These are phyloP conservation scores for Peterozyma toletana DNA, from an alignment of 805 yeast species.

Conservation along the genomic window DNA sequence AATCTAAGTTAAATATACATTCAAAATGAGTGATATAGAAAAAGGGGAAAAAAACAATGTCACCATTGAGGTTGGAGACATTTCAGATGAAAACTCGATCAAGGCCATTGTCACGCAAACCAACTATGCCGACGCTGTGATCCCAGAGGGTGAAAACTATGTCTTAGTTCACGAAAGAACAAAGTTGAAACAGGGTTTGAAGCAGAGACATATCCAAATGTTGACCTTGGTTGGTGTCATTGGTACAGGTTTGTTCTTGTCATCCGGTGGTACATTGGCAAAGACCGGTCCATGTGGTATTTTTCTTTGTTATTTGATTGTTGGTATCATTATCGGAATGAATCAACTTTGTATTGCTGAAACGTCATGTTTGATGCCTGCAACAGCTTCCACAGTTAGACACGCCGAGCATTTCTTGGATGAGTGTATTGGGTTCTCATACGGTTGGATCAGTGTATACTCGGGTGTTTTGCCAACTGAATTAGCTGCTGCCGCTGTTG, in stretches of 20 bases:
- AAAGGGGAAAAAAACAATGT: constrained; percentile 6
- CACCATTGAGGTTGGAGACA: constrained; percentile 5
- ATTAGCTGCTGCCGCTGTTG: constrained; percentile 40
- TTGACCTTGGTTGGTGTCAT: constrained; percentile 34
- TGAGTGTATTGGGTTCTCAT: constrained; percentile 27
- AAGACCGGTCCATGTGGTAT: constrained; percentile 28
- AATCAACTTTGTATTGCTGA: constrained; percentile 27
- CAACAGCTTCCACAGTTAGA: constrained; percentile 28
- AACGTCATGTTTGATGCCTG: constrained; percentile 28
- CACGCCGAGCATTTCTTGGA: constrained; percentile 31
- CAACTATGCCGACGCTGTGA: neutral
- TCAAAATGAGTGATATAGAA: too few species aligned
- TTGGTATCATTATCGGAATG: constrained; percentile 25
- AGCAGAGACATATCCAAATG: constrained; percentile 29
- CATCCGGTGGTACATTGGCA: constrained; percentile 26
- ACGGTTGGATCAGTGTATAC: constrained; percentile 32
- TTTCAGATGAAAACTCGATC: neutral
- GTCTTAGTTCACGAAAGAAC: constrained; percentile 7
- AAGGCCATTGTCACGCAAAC: neutral
- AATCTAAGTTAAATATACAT: too few species aligned
- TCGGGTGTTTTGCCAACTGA: constrained; percentile 42
- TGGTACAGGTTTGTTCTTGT: constrained; percentile 30
- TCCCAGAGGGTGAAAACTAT: constrained; percentile 6
- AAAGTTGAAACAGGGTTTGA: constrained; percentile 19
- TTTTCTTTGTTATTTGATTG: constrained; percentile 23